A percentile compares a stretch with the other conserved stretches of the same genome.
phyloP scores from a whole-genome alignment of 2,329 filamentous ascomycete genomes.

The Dothideomycetes sp. region DNA sequence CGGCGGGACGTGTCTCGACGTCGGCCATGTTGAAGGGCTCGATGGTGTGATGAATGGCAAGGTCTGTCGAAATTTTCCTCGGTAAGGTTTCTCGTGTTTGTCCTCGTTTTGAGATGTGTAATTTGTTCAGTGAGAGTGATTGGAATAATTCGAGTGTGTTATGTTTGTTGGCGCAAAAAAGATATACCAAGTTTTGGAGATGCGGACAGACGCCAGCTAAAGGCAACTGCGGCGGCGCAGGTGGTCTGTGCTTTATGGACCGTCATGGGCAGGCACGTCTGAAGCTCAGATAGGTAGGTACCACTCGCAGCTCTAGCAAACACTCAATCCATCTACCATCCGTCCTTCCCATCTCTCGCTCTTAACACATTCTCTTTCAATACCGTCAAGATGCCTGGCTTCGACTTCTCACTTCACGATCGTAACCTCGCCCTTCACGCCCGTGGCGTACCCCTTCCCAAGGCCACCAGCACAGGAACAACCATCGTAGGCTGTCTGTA shows the following conservation, averaged over 20 bases:
- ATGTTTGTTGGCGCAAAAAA: too few species aligned
- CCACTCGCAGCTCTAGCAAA: not conserved
- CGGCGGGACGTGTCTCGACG: constrained; percentile 12
- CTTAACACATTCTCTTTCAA: constrained; percentile 10
- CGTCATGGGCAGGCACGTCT: not conserved
- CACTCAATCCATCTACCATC: not conserved
- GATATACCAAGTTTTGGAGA: not conserved
- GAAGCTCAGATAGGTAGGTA: not conserved
- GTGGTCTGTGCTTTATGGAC: not conserved
- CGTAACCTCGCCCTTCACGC: constrained; percentile 95
- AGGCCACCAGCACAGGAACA: constrained; percentile 96
- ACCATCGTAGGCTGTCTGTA: constrained; percentile 98
- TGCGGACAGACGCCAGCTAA: not conserved
- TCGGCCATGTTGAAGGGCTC: constrained; percentile 15
- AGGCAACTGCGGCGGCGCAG: not conserved
- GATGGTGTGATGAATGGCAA: not conserved
- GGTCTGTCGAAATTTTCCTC: not conserved
- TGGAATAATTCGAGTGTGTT: too few species aligned
- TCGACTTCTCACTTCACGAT: constrained; percentile 99
- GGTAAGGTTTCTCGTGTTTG: too few species aligned
- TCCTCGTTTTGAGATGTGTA: too few species aligned
- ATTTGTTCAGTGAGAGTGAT: too few species aligned
- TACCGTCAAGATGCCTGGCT: constrained; percentile 65
- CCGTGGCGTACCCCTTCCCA: constrained; percentile 85
- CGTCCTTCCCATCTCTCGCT: constrained; percentile 2